Conservation (phyloP, 1,284 basidiomycete genomes). For the Sanghuangporus weigelae region DNA sequence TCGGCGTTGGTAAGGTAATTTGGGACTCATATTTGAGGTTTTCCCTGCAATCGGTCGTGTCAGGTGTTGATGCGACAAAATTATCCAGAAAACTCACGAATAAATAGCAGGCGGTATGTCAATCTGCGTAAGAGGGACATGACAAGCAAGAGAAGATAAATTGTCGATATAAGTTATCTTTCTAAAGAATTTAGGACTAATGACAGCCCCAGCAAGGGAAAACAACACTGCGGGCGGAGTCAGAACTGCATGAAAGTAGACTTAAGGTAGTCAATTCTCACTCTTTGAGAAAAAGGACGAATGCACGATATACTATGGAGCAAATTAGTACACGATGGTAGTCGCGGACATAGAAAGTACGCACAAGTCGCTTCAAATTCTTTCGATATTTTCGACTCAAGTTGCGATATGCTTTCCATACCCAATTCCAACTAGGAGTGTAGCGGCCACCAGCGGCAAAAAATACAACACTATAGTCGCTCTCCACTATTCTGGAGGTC, state of each 20-base stretch:
- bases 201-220: constrained; percentile 78
- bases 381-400: constrained; percentile 81
- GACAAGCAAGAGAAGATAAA: constrained; percentile 65
- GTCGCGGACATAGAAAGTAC: constrained; percentile 21
- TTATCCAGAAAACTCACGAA: constrained; percentile 38
- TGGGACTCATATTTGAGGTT: constrained; percentile 66
- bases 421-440: constrained; percentile 82
- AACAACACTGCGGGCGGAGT: constrained; percentile 60
- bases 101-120: constrained; percentile 80
- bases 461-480: constrained; percentile 83
- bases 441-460: constrained; percentile 76
- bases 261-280: constrained; percentile 29
- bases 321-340: not conserved
- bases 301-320: constrained; percentile 70
- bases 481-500: constrained; percentile 55
- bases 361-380: constrained; percentile 75
- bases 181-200: constrained; percentile 84
- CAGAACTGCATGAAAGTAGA: not conserved
- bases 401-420: constrained; percentile 84
- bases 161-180: constrained; percentile 75
- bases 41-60: constrained; percentile 40
- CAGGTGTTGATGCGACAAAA: constrained; percentile 3
- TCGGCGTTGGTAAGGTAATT: constrained; percentile 56
- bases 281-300: constrained; percentile 85
- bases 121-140: constrained; percentile 79